A percentile compares a stretch with the other conserved stretches of the same genome.
These are phyloP conservation scores for Geoglossum glabrum DNA, from an alignment of 495 filamentous ascomycete species.

Conservation along the genomic window DNA sequence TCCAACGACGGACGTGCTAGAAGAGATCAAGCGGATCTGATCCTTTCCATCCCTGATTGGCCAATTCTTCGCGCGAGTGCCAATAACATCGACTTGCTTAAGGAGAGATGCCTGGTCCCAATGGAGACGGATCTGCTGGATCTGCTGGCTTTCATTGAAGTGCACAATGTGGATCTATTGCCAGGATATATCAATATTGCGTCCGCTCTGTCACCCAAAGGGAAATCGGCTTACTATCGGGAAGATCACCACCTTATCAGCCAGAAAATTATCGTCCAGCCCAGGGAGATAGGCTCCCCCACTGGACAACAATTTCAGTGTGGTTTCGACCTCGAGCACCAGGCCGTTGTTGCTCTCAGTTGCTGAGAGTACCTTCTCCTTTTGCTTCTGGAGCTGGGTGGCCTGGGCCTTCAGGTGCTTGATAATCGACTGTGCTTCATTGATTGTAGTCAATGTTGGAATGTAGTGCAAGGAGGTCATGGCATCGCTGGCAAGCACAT, in stretches of 20 bases:
- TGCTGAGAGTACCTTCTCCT: conserved; percentile 47
- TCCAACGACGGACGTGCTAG: conserved; percentile 14
- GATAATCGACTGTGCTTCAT: conserved; percentile 47
- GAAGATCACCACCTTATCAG: conserved; percentile 62
- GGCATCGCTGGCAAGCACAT: neutral
- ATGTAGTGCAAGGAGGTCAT: conserved; percentile 52
- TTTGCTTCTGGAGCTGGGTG: conserved; percentile 56
- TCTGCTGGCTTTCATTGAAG: conserved; percentile 56
- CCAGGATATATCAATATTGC: conserved; percentile 12
- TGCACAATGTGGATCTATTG: conserved; percentile 72
- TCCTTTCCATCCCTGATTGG: conserved; percentile 80
- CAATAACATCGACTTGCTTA: conserved; percentile 87
- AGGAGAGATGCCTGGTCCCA: conserved; percentile 93
- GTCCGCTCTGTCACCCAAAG: neutral
- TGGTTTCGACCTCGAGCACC: conserved; percentile 61
- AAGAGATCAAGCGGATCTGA: conserved; percentile 52
- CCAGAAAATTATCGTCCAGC: conserved; percentile 84
- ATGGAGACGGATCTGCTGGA: conserved; percentile 64
- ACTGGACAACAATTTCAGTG: conserved; percentile 56
- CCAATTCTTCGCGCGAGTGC: conserved; percentile 71
- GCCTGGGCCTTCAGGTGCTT: conserved; percentile 51
- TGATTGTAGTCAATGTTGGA: conserved; percentile 60
- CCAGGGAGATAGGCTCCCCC: conserved; percentile 79
- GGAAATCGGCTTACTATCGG: conserved; percentile 44
- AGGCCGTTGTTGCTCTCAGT: conserved; percentile 51